Evolutionary conservation across 2,329 filamentous ascomycete species (phyloP).

Genomic region (Sordariomycetes sp.): DNA sequence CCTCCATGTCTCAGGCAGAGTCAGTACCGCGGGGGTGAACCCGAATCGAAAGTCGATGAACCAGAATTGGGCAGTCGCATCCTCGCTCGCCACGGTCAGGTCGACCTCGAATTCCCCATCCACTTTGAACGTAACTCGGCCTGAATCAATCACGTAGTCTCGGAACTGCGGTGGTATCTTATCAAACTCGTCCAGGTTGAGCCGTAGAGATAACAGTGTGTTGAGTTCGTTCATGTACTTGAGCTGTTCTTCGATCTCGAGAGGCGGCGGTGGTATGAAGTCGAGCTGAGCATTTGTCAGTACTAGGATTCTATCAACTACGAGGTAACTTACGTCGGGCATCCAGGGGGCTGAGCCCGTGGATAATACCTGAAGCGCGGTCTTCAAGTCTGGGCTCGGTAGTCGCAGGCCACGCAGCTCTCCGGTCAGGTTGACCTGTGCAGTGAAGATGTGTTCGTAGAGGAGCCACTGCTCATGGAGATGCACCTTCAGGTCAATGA

Average conservation of each 20-base stretch:
- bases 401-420: constrained; percentile 65
- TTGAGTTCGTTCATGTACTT: constrained; percentile 74
- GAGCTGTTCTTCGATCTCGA: constrained; percentile 64
- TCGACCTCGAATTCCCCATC: constrained; percentile 85
- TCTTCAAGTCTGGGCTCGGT: constrained; percentile 84
- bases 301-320: neutral
- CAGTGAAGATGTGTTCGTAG: constrained; percentile 52
- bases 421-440: constrained; percentile 63
- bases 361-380: constrained; percentile 75
- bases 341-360: constrained; percentile 70
- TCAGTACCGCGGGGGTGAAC: constrained; percentile 60
- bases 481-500: constrained; percentile 80
- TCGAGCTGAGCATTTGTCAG: constrained; percentile 40
- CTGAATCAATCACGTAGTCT: constrained; percentile 70
- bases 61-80: constrained; percentile 76
- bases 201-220: constrained; percentile 68
- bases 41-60: constrained; percentile 87
- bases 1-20: constrained; percentile 54
- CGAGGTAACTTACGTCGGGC: constrained; percentile 55
- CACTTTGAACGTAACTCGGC: constrained; percentile 84
- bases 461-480: constrained; percentile 52
- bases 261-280: constrained; percentile 64
- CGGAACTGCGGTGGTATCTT: constrained; percentile 65
- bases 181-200: constrained; percentile 79
- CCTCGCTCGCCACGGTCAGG: constrained; percentile 80